Evolutionary conservation across 2,329 filamentous ascomycete genomes (phyloP).

Genomic region (Ascosphaera aggregata): DNA sequence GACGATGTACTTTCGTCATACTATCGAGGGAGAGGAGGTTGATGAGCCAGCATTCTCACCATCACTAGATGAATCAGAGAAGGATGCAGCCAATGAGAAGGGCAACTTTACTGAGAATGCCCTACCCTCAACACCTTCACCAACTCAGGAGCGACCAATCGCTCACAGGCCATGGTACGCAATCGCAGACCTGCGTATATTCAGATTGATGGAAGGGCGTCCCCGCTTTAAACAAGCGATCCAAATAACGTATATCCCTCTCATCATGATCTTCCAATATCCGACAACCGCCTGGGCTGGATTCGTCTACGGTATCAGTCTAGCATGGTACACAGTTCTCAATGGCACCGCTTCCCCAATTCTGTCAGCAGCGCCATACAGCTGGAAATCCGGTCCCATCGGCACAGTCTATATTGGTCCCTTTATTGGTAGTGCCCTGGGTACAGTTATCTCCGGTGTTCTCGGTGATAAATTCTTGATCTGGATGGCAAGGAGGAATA

Average conservation of each 20-base stretch:
- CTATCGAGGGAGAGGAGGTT: slow-evolving; percentile 11
- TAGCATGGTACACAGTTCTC: slow-evolving; percentile 12
- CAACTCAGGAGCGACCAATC: slow-evolving; percentile 7
- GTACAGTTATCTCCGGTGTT: slow-evolving; percentile 4
- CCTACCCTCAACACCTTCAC: slow-evolving; percentile 1
- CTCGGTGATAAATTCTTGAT: slow-evolving; percentile 10
- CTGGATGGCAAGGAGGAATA: slow-evolving; percentile 18
- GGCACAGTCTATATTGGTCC: slow-evolving; percentile 10
- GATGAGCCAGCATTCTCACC: slow-evolving; percentile 1
- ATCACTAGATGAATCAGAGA: slow-evolving; percentile 1
- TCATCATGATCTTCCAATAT: slow-evolving; percentile 11
- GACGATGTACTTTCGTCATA: slow-evolving; percentile 28
- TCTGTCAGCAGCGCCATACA: slow-evolving; percentile 10
- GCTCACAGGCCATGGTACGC: background rate
- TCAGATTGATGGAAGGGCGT: slow-evolving; percentile 6
- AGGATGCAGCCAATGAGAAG: background rate
- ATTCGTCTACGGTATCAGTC: slow-evolving; percentile 10
- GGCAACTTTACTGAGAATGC: slow-evolving; percentile 2
- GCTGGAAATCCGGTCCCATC: slow-evolving; percentile 9
- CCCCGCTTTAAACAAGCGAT: slow-evolving; percentile 6
- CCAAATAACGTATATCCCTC: slow-evolving; percentile 8
- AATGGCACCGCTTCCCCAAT: slow-evolving; percentile 12
- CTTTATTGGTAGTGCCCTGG: slow-evolving; percentile 8
- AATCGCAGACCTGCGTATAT: slow-evolving; percentile 9
- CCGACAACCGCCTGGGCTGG: slow-evolving; percentile 10